Conservation (phyloP, 257 asterid genomes). For the Nicotiana tabacum region DNA sequence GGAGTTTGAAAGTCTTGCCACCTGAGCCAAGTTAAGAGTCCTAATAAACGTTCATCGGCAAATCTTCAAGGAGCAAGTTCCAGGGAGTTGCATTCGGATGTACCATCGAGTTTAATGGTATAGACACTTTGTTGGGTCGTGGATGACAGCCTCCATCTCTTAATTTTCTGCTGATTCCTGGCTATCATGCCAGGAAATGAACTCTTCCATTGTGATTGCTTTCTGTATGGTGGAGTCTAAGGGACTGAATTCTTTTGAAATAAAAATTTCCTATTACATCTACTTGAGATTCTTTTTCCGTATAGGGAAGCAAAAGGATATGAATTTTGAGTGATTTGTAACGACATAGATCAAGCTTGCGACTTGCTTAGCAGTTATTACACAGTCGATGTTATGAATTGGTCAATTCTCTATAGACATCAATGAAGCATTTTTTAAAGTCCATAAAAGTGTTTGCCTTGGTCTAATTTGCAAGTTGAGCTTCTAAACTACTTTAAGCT, state of each 20-base stretch:
- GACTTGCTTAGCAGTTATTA: background rate
- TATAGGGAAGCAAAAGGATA: background rate
- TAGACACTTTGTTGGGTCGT: background rate
- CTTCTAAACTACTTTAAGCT: background rate
- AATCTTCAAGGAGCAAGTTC: background rate
- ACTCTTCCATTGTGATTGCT: background rate
- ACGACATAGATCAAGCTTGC: background rate
- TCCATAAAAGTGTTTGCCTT: background rate
- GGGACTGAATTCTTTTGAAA: conserved; percentile 1
- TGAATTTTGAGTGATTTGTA: background rate
- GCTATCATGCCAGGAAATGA: background rate
- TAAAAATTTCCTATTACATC: background rate
- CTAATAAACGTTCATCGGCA: background rate
- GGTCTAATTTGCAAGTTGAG: background rate
- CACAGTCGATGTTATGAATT: conserved; percentile 1
- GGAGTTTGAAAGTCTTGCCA: conserved; percentile 71
- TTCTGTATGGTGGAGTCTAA: background rate
- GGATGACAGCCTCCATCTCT: conserved; percentile 5
- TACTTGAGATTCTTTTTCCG: background rate
- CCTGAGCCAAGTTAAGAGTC: conserved; percentile 62
- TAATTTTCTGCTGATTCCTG: background rate
- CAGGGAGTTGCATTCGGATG: conserved; percentile 5
- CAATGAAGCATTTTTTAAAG: background rate
- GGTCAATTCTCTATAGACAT: conserved; percentile 1
- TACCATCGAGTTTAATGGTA: background rate